phyloP scores from a whole-genome alignment of 805 yeast genomes.

The Saccharomycopsis sp. region DNA sequence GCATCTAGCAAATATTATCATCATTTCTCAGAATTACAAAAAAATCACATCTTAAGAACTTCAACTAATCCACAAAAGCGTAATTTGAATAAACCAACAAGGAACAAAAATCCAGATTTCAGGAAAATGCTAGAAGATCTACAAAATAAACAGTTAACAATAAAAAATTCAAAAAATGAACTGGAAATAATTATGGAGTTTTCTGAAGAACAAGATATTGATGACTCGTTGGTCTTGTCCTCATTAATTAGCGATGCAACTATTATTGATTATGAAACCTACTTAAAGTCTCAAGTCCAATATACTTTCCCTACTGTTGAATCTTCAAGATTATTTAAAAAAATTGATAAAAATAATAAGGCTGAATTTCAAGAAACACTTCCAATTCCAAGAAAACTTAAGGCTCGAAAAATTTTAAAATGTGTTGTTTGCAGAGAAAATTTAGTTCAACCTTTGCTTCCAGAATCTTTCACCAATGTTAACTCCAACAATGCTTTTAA shows the following conservation, averaged over 20 bases:
- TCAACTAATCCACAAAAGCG: no score
- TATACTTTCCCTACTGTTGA: slow-evolving; percentile 13
- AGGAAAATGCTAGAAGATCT: not conserved
- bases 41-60: slow-evolving; percentile 15
- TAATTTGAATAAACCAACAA: no score
- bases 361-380: not conserved
- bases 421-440: slow-evolving; percentile 21
- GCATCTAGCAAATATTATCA: slow-evolving; percentile 8
- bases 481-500: slow-evolving; percentile 15
- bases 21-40: slow-evolving; percentile 15
- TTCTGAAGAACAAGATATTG: slow-evolving; percentile 11
- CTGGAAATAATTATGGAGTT: slow-evolving; percentile 8
- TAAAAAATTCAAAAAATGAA: not conserved
- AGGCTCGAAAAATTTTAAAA: slow-evolving; percentile 15
- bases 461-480: not conserved
- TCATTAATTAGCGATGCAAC: not conserved
- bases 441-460: slow-evolving; percentile 18
- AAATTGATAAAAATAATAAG: no score
- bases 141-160: not conserved
- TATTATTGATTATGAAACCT: not conserved
- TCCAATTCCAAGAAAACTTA: slow-evolving; percentile 20
- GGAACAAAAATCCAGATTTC: not conserved
- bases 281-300: slow-evolving; percentile 9
- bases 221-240: not conserved
- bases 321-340: not conserved